Conservation (phyloP, 371 early-diverging fungal species). For the Mucor plumbeus region DNA sequence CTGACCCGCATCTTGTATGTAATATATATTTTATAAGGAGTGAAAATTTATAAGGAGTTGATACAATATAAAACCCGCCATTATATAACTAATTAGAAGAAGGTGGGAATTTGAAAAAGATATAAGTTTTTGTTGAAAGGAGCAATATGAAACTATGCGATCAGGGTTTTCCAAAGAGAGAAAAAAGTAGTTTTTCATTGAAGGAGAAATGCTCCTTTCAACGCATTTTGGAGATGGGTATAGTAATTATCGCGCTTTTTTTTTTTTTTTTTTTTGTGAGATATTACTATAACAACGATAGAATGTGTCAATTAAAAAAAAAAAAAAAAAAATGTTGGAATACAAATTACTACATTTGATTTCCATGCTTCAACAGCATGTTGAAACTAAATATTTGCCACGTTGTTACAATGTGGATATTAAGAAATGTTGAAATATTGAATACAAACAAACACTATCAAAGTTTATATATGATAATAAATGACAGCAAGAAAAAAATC, state of each 20-base stretch:
- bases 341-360: neutral
- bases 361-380: conserved; percentile 8
- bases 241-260: conserved; percentile 8
- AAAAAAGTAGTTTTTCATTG: neutral
- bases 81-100: conserved; percentile 19
- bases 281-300: conserved; percentile 14
- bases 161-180: neutral
- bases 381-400: conserved; percentile 1
- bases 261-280: conserved; percentile 9
- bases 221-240: neutral
- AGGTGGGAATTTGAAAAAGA: conserved; percentile 10
- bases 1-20: conserved; percentile 3
- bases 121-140: neutral
- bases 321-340: neutral
- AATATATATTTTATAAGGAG: conserved; percentile 3
- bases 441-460: conserved; percentile 1
- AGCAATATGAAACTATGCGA: conserved; percentile 2
- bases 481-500: neutral
- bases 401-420: conserved; percentile 6
- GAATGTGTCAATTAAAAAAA: neutral
- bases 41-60: neutral
- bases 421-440: neutral
- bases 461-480: neutral
- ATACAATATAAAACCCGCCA: conserved; percentile 13
- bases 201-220: conserved; percentile 8